Base-by-base conservation (phyloP, 495 filamentous ascomycete species). In the Neurospora sp. region DNA sequence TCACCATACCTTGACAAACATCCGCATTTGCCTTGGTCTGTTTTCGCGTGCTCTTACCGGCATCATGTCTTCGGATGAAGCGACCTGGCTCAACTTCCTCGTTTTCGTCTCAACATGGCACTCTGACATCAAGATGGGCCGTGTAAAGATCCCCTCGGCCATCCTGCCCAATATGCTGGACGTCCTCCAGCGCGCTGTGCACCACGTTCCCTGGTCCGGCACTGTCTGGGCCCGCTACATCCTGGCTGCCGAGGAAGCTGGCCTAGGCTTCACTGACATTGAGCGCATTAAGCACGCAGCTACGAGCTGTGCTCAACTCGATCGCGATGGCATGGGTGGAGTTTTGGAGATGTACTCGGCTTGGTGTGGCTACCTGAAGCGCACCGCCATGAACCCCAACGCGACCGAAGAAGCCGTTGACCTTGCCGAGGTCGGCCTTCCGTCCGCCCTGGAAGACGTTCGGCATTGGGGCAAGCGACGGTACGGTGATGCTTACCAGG, bases 121-220 rank as follows among this genome's bases (percentile, higher is more conserved):
- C 46, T 78, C 79, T 2, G 79, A 78, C 71, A 75, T 79, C 76
- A 83, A 78, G 71, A 75, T 74, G 35, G 80, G 71, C 27, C 78
- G 79, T 69, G 80, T 76, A 72, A 83, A 77, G 72, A 70, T 83
- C 10, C 77, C 77, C 18, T 71, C 75, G 2, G 72, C 78, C 27
- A 69, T 84, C 14, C 77, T 87, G 12, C 87, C 84, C 37, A 85
- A 81, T 46, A 78, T 83, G 73, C 79, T 86, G 20, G 83, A 86
- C 62, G 82, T 84, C 62, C 82, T 85, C 23, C 90, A 94, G 76
- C 87, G 93, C 71, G 93, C 93, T 18, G 95, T 93, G 3, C 87
- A 90, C 18, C 94, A 97, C 80, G 95, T 94, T 74, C 95, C 96
- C 3, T 97, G 93, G 92, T 96, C 93, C 18, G 95, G 96, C 27